Evolutionary conservation across 225 moss, liverwort and hornwort genomes (phyloP), one percentile per base, ranked within the genome.

Genomic region (Climacium dendroides): DNA sequence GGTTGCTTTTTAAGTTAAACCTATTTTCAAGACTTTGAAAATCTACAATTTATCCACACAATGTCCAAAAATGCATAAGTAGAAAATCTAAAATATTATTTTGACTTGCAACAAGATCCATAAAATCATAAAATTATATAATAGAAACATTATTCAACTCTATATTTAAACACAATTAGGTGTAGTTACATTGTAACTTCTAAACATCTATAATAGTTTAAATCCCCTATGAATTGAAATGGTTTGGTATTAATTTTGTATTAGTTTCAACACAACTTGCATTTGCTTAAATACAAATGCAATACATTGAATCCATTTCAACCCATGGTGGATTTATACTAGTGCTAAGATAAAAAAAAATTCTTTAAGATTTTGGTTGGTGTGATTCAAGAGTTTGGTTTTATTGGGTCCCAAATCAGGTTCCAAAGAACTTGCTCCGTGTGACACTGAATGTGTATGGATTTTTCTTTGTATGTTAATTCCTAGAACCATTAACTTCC

Each of bases 321-420:
- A 5, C 0, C 3, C 3, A 15, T 3, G 2, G 10, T 9, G 1
- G 3, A 71, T 71, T 71, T 71, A 2, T 28, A 43, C 0, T 28
- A 16, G 4, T 9, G 3, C 15, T 28, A 71, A 43, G 14, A 43
- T 3, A 41, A 70, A 43, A 25, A 26, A 7, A 70, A 43, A 1
- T 70, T 43, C 15, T 26, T 15, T 8, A 0, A 41, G 1, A 15
- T 43, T 41, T 26, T 1, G 15, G 8, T 70, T 70, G 41, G 26
- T 0, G 1, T 15, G 26, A 43, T 3, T 26, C 1, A 41, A 70
- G 14, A 69, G 2, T 39, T 1, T 26, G 1, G 5, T 41, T 70
- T 25, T 15, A 15, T 41, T 15, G 4, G 15, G 4, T n/a, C n/a
- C n/a, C n/a, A n/a, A n/a, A n/a, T 70, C 25, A 41, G 26, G 15